Conservation (phyloP, 129 eudicot genomes). For the Flaveria sonorensis region DNA sequence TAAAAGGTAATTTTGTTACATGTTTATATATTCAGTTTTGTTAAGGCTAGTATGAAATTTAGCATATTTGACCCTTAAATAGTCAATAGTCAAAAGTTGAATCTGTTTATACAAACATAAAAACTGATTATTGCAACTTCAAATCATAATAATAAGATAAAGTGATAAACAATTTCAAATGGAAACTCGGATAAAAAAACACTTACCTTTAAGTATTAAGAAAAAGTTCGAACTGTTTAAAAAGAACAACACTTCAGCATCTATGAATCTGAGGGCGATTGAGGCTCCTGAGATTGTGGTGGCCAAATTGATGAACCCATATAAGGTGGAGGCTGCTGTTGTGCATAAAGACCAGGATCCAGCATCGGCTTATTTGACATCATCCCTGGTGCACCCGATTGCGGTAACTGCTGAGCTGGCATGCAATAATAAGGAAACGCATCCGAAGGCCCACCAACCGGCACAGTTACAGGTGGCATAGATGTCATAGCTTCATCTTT, state of each 20-base stretch:
- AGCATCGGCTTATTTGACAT: slow-evolving; percentile 52
- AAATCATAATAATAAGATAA: background rate
- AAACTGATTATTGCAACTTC: slow-evolving; percentile 2
- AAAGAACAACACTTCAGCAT: slow-evolving; percentile 18
- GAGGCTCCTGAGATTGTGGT: slow-evolving; percentile 52
- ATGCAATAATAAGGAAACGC: slow-evolving; percentile 62
- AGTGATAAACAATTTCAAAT: background rate
- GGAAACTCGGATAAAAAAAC: background rate
- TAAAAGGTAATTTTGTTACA: too few species aligned
- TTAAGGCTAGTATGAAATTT: background rate
- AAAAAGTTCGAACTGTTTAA: background rate
- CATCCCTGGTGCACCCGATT: slow-evolving; percentile 55
- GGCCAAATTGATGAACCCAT: slow-evolving; percentile 64
- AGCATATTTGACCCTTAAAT: background rate
- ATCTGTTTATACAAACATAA: background rate
- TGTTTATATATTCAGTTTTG: too few species aligned
- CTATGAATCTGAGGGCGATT: slow-evolving; percentile 63
- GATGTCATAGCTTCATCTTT: slow-evolving; percentile 64
- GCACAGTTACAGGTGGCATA: slow-evolving; percentile 54
- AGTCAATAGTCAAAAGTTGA: background rate
- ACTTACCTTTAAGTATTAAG: slow-evolving; percentile 8
- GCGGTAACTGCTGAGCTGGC: slow-evolving; percentile 64
- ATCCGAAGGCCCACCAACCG: slow-evolving; percentile 60
- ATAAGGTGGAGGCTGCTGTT: slow-evolving; percentile 52
- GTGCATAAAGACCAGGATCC: slow-evolving; percentile 59